Percentiles rank a stretch among this genome's conserved stretches.
These are phyloP conservation scores for Globisporangium yorkense DNA, from an alignment of 352 stramenopile species.

Conservation along the genomic window DNA sequence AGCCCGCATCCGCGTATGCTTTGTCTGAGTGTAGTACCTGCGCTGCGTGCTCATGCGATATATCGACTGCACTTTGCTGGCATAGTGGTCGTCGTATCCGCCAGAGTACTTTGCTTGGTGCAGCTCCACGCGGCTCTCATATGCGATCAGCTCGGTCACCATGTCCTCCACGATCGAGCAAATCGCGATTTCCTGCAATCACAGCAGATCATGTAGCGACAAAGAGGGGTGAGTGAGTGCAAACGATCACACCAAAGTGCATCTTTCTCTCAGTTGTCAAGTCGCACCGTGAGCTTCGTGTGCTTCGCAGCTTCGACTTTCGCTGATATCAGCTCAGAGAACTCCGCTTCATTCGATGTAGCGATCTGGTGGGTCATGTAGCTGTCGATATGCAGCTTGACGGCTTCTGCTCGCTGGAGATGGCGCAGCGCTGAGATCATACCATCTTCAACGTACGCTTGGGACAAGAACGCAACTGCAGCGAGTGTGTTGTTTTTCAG, in stretches of 20 bases:
- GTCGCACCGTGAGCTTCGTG: conserved; percentile 30
- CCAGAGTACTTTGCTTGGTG: conserved; percentile 51
- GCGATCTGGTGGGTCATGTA: conserved; percentile 21
- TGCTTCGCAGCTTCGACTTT: conserved; percentile 32
- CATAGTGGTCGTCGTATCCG: conserved; percentile 56
- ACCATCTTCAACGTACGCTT: conserved; percentile 37
- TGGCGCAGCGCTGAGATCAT: conserved; percentile 27
- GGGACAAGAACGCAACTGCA: conserved; percentile 35
- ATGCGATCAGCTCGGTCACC: conserved; percentile 40
- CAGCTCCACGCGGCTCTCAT: conserved; percentile 50
- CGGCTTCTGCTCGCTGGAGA: conserved; percentile 42
- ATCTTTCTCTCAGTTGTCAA: not conserved
- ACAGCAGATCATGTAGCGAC: not conserved
- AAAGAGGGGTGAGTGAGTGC: not conserved
- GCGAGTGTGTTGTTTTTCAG: conserved; percentile 21
- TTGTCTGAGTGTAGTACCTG: conserved; percentile 39
- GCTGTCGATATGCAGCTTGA: conserved; percentile 29
- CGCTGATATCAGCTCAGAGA: conserved; percentile 17
- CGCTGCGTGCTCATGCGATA: conserved; percentile 69
- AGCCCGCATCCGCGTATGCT: conserved; percentile 39
- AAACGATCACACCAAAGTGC: not conserved
- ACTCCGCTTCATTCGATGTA: conserved; percentile 11
- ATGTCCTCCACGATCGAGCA: conserved; percentile 54
- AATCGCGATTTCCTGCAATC: conserved; percentile 38
- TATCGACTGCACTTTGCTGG: conserved; percentile 61